A percentile compares a stretch with the other conserved stretches of the same genome.
Evolutionary conservation across 2,329 filamentous ascomycete genomes (phyloP).

Genomic region (Trichoderma koningii): DNA sequence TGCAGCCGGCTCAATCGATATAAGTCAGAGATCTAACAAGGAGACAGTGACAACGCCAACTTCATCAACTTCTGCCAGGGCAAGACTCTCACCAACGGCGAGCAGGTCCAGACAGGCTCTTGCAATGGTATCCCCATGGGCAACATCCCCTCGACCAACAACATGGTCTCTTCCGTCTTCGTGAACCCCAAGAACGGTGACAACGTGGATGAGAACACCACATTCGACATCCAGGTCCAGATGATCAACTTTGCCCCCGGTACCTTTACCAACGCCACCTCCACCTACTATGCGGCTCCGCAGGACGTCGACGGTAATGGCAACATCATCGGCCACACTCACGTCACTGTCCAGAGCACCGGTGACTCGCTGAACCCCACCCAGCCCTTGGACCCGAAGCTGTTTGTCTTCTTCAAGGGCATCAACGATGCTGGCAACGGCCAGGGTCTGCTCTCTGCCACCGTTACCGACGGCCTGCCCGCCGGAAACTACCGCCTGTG

Average conservation of each 20-base stretch:
- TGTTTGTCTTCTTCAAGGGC: conserved; percentile 67
- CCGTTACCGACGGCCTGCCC: conserved; percentile 60
- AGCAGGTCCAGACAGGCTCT: conserved; percentile 59
- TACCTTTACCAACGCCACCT: conserved; percentile 61
- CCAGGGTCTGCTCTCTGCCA: conserved; percentile 54
- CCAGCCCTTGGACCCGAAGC: conserved; percentile 53
- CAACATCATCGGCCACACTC: conserved; percentile 60
- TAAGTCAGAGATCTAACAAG: conserved; percentile 44
- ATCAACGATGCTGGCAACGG: conserved; percentile 64
- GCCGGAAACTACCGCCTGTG: conserved; percentile 66
- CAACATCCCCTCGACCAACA: conserved; percentile 55
- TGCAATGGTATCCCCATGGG: conserved; percentile 66
- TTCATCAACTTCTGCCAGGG: conserved; percentile 65
- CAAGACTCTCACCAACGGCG: conserved; percentile 60
- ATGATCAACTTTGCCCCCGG: conserved; percentile 57
- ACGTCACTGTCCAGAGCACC: conserved; percentile 60
- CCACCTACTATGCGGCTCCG: conserved; percentile 63
- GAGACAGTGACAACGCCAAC: conserved; percentile 57
- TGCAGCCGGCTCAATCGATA: conserved; percentile 41
- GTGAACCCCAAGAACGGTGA: conserved; percentile 55
- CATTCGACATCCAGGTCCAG: conserved; percentile 57
- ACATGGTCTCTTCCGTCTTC: conserved; percentile 62
- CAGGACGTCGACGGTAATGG: conserved; percentile 54
- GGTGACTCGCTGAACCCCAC: conserved; percentile 54
- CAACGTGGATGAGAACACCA: conserved; percentile 48